Conservation (phyloP, 1,284 basidiomycete genomes). For the Sparassis latifolia region DNA sequence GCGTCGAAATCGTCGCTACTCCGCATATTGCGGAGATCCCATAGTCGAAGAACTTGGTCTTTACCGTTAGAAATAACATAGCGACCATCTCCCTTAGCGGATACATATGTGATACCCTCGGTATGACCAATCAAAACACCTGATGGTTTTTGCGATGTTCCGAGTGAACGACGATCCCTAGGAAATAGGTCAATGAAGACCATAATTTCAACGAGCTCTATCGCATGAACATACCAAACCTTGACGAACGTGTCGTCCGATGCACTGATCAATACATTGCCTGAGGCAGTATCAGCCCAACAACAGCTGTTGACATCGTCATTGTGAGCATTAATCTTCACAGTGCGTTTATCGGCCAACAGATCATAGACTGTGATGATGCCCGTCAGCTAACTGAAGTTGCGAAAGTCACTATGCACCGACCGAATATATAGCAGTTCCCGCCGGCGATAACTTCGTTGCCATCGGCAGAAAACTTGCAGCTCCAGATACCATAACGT, state of each 20-base stretch:
- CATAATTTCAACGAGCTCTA: not conserved
- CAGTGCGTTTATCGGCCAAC: slow-evolving; percentile 68
- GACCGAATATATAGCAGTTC: slow-evolving; percentile 74
- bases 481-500: slow-evolving; percentile 81
- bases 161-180: slow-evolving; percentile 90
- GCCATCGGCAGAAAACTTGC: slow-evolving; percentile 93
- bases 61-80: slow-evolving; percentile 98
- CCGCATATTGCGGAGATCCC: slow-evolving; percentile 94
- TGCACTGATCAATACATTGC: slow-evolving; percentile 90
- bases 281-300: slow-evolving; percentile 88
- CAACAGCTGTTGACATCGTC: slow-evolving; percentile 96
- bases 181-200: not conserved
- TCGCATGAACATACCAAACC: slow-evolving; percentile 65
- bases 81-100: slow-evolving; percentile 88
- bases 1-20: slow-evolving; percentile 63
- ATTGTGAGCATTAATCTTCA: slow-evolving; percentile 79
- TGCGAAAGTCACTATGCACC: not conserved
- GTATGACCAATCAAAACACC: slow-evolving; percentile 94
- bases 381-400: not conserved
- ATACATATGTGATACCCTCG: slow-evolving; percentile 88
- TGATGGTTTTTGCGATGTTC: slow-evolving; percentile 75
- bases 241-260: slow-evolving; percentile 94
- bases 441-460: slow-evolving; percentile 84
- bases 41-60: slow-evolving; percentile 88
- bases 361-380: slow-evolving; percentile 79